Conservation (phyloP, 106 monocot genomes). For the Dendrobium officinale region DNA sequence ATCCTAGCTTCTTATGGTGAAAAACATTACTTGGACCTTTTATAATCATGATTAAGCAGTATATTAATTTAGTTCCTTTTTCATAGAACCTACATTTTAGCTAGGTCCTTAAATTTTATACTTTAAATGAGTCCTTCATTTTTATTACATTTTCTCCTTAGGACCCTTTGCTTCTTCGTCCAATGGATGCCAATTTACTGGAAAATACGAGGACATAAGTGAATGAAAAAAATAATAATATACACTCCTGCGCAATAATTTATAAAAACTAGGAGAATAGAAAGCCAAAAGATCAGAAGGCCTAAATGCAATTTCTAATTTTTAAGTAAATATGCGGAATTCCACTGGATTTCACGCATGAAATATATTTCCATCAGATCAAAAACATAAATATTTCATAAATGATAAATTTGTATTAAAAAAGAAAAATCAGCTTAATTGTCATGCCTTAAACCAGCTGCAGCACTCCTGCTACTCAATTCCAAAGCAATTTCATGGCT, state of each 20-base stretch:
- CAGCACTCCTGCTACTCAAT: constrained; percentile 59
- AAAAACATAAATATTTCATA: not conserved
- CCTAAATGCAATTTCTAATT: not conserved
- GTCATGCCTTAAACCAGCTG: constrained; percentile 69
- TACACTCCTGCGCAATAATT: no score
- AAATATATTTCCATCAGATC: not conserved
- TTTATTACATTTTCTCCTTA: not conserved
- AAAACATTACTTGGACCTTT: not conserved
- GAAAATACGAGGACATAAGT: no score
- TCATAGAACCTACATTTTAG: not conserved
- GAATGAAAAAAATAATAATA: no score
- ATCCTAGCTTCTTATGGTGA: not conserved
- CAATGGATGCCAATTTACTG: no score
- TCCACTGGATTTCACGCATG: not conserved
- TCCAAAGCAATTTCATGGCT: constrained; percentile 76
- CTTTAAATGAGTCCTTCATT: not conserved
- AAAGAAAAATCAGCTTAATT: not conserved
- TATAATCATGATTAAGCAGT: not conserved
- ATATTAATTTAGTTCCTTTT: not conserved
- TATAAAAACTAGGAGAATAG: not conserved
- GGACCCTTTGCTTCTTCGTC: no score
- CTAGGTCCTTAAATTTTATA: not conserved
- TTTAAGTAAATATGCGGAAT: not conserved
- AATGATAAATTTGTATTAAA: not conserved
- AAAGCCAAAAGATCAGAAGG: not conserved